Evolutionary conservation across 768 basidiomycete genomes (phyloP).

Genomic region (Tubosaeta sp.): DNA sequence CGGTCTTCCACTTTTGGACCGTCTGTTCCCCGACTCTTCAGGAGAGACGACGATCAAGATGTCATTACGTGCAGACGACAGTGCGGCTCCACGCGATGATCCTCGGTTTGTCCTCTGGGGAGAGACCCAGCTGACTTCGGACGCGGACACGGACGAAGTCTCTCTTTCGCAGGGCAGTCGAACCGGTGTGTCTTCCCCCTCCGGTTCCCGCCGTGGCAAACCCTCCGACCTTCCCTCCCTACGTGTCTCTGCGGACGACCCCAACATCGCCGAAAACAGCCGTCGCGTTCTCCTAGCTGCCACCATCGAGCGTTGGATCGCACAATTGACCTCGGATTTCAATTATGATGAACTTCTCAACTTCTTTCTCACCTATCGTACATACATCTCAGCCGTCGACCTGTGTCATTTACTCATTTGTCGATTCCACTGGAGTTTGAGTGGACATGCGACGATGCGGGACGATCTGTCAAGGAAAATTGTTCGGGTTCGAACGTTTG

Average conservation of each 20-base stretch:
- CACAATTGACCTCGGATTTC: slow-evolving; percentile 81
- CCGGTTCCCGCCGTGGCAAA: slow-evolving; percentile 34
- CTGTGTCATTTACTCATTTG: slow-evolving; percentile 79
- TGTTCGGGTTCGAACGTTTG: slow-evolving; percentile 85
- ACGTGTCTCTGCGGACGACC: slow-evolving; percentile 21
- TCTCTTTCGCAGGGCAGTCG: slow-evolving; percentile 38
- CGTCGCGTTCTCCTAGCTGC: slow-evolving; percentile 69
- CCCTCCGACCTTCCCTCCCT: slow-evolving; percentile 28
- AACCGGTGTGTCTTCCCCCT: slow-evolving; percentile 37
- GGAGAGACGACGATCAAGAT: slow-evolving; percentile 71
- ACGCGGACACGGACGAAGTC: slow-evolving; percentile 34
- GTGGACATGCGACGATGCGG: slow-evolving; percentile 30
- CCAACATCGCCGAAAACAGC: slow-evolving; percentile 25
- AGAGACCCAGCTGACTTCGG: slow-evolving; percentile 37
- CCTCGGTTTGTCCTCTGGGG: slow-evolving; percentile 94
- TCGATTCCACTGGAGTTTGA: slow-evolving; percentile 86
- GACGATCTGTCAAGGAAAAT: slow-evolving; percentile 74
- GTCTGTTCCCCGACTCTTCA: slow-evolving; percentile 49
- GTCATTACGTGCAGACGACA: slow-evolving; percentile 61
- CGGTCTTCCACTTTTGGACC: slow-evolving; percentile 71
- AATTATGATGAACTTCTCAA: slow-evolving; percentile 84
- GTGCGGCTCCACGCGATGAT: slow-evolving; percentile 75
- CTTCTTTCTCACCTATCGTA: slow-evolving; percentile 90
- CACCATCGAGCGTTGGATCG: slow-evolving; percentile 91
- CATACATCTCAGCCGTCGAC: slow-evolving; percentile 76